Evolutionary conservation across 1,139 yeast genomes (phyloP), one percentile per base, ranked within the genome.

Genomic region (Lodderomyces beijingensis): DNA sequence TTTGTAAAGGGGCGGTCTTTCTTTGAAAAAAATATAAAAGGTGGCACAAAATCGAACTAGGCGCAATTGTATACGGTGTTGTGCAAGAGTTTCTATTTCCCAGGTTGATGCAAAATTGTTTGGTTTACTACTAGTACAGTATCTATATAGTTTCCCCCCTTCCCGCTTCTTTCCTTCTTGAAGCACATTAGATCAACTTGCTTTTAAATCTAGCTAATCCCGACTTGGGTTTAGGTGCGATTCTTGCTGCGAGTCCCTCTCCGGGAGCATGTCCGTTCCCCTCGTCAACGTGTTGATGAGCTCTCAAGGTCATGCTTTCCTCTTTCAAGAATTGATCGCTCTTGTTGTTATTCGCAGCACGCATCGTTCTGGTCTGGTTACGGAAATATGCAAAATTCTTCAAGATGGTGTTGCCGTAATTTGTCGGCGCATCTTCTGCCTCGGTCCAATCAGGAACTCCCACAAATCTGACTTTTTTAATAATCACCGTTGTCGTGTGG

Each of bases 401-500:
- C 34, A 74, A 51, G 27, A 74, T 71, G 31, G 64, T 61, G 40
- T 62, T 62, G 25, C 74, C 55, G 39, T 68, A 70, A 31, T 59
- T 62, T 3, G 75, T 57, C 1, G 79, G 80, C 0, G 74, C 75
- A 53, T 75, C 81, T 46, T 75, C 81, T 7, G 67, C 74, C 26
- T 65, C 75, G 1, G 67, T 50, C 41, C 72, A 75, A 32, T 62
- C 71, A 1, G 74, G 65, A 3, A 75, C 79, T 1, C 79, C 79
- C 3, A 55, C 55, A 41, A 75, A 75, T 24, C 80, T 50, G 5
- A 75, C 79, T 39, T 56, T 68, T 41, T 72, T 74, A 5, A 16
- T 18, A 3, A 36, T 33, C 14, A 24, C 31, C 20, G 21, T 31
- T 22, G 28, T 30, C 5, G 28, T 20, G n/a, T 22, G 31, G 6